Percentiles rank a stretch among this genome's conserved stretches.
Evolutionary conservation across 176 grass and related monocot genomes (phyloP).

Genomic region (Rhynchospora breviuscula): DNA sequence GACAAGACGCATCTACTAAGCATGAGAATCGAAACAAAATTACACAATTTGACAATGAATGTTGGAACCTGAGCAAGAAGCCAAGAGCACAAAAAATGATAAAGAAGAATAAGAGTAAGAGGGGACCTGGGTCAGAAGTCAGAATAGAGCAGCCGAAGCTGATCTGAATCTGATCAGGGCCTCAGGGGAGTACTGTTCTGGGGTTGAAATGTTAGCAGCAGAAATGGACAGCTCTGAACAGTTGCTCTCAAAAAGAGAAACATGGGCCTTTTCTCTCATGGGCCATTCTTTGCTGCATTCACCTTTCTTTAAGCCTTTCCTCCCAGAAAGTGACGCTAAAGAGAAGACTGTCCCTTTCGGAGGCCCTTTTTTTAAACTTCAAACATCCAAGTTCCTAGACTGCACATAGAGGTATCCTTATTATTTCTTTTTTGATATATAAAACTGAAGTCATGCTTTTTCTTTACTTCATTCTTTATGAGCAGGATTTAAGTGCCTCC

Average conservation of each 20-base stretch:
- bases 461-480: too few relatives aligned
- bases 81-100: neutral
- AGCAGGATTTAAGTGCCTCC: too few relatives aligned
- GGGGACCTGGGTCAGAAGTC: neutral
- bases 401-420: too few relatives aligned
- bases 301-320: neutral
- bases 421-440: too few relatives aligned
- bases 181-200: neutral
- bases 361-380: neutral
- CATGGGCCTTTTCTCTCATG: slow-evolving; percentile 12
- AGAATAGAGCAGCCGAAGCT: too few relatives aligned
- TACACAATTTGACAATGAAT: too few relatives aligned
- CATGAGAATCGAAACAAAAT: too few relatives aligned
- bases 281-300: slow-evolving; percentile 1
- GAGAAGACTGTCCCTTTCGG: neutral
- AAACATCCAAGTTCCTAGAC: neutral
- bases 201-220: neutral
- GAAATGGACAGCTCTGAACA: slow-evolving; percentile 15
- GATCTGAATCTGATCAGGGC: neutral
- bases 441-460: too few relatives aligned
- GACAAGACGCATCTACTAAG: too few relatives aligned
- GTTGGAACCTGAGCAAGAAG: neutral
- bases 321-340: neutral
- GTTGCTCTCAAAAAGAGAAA: slow-evolving; percentile 11
- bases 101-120: neutral